Percentiles rank a stretch among this genome's conserved stretches.
Evolutionary conservation across 1,139 yeast species (phyloP).

Genomic region (Hyphopichia fennica): DNA sequence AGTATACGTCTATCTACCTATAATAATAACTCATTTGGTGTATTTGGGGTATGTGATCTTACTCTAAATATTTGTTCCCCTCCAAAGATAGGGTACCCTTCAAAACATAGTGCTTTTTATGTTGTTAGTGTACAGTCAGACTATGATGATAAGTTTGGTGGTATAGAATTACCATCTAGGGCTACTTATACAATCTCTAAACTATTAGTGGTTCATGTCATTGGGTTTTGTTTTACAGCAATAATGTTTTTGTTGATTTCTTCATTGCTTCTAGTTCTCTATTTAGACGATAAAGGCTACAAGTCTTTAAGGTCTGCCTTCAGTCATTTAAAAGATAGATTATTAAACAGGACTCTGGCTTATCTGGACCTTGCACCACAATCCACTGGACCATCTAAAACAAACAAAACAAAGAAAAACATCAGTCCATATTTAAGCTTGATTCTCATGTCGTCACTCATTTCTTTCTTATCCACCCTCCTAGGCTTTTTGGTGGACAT

Average conservation of each 20-base stretch:
- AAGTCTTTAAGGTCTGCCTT: neutral
- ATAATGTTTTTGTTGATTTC: constrained; percentile 22
- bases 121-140: constrained; percentile 10
- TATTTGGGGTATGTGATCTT: constrained; percentile 44
- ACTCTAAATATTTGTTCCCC: constrained; percentile 26
- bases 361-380: neutral
- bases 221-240: constrained; percentile 39
- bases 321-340: neutral
- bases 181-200: constrained; percentile 45
- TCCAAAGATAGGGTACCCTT: constrained; percentile 41
- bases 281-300: neutral
- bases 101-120: constrained; percentile 20
- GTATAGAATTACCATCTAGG: constrained; percentile 38
- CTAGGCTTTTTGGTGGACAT: constrained; percentile 45
- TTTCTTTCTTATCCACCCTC: constrained; percentile 38
- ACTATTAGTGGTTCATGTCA: constrained; percentile 43
- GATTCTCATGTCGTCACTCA: constrained; percentile 33
- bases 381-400: neutral
- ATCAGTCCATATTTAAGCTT: constrained; percentile 30
- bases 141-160: constrained; percentile 16
- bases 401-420: constrained; percentile 11
- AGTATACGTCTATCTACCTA: constrained; percentile 30
- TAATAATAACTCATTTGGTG: constrained; percentile 40
- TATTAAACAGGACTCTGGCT: neutral
- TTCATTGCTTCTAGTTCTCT: constrained; percentile 7